A percentile compares a stretch with the other conserved stretches of the same genome.
These are phyloP conservation scores for Gyromitra esculenta DNA, from an alignment of 2,329 filamentous ascomycete species.

Conservation along the genomic window DNA sequence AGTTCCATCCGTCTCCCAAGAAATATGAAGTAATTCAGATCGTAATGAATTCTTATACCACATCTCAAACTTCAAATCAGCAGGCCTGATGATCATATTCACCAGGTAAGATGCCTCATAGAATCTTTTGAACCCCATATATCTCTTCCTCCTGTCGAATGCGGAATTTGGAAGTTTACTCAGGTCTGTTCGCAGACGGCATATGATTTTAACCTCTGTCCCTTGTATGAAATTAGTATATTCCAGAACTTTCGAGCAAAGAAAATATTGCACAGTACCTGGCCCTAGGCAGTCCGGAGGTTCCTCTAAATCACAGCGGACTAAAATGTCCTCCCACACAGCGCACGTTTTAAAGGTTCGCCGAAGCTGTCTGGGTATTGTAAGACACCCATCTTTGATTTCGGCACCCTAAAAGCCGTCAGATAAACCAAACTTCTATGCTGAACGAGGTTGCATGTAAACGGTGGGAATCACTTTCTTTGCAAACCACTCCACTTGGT, in stretches of 20 bases:
- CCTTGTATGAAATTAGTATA: constrained; percentile 25
- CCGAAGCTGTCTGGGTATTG: constrained; percentile 41
- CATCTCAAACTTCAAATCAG: constrained; percentile 45
- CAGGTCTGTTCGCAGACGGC: constrained; percentile 39
- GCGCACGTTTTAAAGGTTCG: constrained; percentile 38
- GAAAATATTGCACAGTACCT: not conserved
- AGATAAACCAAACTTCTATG: not conserved
- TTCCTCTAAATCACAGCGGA: constrained; percentile 39
- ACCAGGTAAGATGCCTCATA: constrained; percentile 45
- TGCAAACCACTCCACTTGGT: constrained; percentile 49
- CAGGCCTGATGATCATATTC: constrained; percentile 45
- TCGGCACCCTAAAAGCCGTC: constrained; percentile 28
- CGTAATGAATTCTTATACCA: constrained; percentile 38
- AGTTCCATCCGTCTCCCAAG: constrained; percentile 39
- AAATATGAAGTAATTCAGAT: constrained; percentile 39
- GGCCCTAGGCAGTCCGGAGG: constrained; percentile 32
- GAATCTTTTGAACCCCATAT: constrained; percentile 27
- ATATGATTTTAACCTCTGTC: constrained; percentile 46
- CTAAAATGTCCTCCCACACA: constrained; percentile 43
- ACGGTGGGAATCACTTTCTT: constrained; percentile 17
- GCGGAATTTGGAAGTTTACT: constrained; percentile 24
- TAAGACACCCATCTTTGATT: constrained; percentile 45
- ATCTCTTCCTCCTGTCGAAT: constrained; percentile 37
- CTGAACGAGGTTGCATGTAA: not conserved
- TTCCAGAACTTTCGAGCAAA: no score